phyloP scores from a whole-genome alignment of 164 flowering plant genomes.

The Platanus orientalis region DNA sequence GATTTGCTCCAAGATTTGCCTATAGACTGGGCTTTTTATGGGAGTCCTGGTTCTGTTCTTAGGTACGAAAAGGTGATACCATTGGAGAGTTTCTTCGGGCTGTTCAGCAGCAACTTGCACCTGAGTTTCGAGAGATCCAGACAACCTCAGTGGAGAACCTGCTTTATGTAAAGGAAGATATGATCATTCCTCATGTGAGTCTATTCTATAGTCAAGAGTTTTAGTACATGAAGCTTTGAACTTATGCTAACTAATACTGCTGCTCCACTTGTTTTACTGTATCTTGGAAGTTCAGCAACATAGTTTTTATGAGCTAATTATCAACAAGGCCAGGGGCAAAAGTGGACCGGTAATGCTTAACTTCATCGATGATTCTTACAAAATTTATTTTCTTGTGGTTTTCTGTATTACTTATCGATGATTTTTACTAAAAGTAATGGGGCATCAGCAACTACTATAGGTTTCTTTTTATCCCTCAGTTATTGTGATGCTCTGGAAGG shows the following conservation, averaged over 20 bases:
- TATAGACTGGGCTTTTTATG: neutral
- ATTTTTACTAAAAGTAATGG: too few relatives aligned
- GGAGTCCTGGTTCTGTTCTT: neutral
- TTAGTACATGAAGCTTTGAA: neutral
- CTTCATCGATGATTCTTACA: neutral
- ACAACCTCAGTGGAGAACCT: slow-evolving; percentile 96
- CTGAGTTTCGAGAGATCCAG: slow-evolving; percentile 93
- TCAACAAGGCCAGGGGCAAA: slow-evolving; percentile 98
- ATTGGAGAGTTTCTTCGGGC: slow-evolving; percentile 93
- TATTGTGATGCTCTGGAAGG: neutral
- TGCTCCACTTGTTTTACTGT: slow-evolving; percentile 2
- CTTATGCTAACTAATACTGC: neutral
- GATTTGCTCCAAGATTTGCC: neutral
- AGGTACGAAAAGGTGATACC: slow-evolving; percentile 91
- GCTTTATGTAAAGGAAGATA: slow-evolving; percentile 96
- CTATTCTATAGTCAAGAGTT: neutral
- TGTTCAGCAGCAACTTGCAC: slow-evolving; percentile 98
- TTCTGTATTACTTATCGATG: too few relatives aligned
- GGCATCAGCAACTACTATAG: too few relatives aligned
- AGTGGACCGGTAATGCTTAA: slow-evolving; percentile 89
- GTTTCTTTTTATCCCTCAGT: too few relatives aligned
- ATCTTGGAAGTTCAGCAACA: slow-evolving; percentile 66
- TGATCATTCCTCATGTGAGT: slow-evolving; percentile 92
- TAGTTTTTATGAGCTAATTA: slow-evolving; percentile 89
- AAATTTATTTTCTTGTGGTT: too few relatives aligned